These are phyloP conservation scores for Penicillium sp. DNA, from an alignment of 2,329 filamentous ascomycete genomes.

Conservation along the genomic window DNA sequence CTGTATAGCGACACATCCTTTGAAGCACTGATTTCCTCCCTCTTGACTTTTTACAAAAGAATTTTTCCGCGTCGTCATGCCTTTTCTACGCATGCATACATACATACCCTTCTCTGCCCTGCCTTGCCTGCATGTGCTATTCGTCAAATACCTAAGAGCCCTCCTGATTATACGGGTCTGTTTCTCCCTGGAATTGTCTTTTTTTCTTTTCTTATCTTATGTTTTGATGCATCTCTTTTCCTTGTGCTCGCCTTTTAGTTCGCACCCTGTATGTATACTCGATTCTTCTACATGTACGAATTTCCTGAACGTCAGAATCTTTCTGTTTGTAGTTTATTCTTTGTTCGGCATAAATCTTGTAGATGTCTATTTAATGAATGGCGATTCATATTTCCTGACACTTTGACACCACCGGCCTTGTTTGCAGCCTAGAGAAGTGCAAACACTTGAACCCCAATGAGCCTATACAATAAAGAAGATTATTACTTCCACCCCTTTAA, in stretches of 20 bases:
- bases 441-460: too few relatives aligned
- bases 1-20: conserved; percentile 7
- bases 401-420: too few relatives aligned
- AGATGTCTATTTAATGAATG: background rate
- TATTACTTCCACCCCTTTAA: too few relatives aligned
- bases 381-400: background rate
- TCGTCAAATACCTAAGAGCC: conserved; percentile 1
- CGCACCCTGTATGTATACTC: conserved; percentile 17
- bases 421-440: too few relatives aligned
- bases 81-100: conserved; percentile 2
- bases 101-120: conserved; percentile 8
- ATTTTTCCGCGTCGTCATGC: background rate
- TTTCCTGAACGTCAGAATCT: background rate
- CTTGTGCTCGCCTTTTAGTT: background rate
- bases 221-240: conserved; percentile 7
- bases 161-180: background rate
- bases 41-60: background rate
- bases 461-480: too few relatives aligned
- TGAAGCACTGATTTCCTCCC: background rate
- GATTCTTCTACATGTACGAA: conserved; percentile 7
- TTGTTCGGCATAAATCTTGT: background rate
- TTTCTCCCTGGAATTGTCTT: background rate
- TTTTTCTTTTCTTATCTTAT: conserved; percentile 1
- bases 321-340: background rate
- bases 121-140: conserved; percentile 5